These are phyloP conservation scores for Pseudocercospora pini-densiflorae DNA, from an alignment of 2,329 filamentous ascomycete species.

Conservation along the genomic window DNA sequence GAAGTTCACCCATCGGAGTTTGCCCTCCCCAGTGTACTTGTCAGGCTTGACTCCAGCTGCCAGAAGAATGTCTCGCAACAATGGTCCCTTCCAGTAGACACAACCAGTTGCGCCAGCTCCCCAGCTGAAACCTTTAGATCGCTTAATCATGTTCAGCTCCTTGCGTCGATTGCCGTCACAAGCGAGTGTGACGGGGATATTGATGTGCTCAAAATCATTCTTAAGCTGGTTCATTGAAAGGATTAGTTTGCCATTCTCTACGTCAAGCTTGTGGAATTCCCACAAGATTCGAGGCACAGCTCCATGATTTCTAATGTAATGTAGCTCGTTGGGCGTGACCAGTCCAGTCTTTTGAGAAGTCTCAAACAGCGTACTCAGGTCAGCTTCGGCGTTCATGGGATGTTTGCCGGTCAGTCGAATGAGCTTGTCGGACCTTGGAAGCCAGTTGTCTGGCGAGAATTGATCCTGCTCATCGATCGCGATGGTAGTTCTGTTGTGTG, in stretches of 20 bases:
- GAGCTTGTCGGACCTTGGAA: conserved; percentile 53
- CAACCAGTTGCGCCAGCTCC: conserved; percentile 52
- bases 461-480: conserved; percentile 57
- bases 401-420: conserved; percentile 59
- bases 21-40: conserved; percentile 26
- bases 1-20: conserved; percentile 54
- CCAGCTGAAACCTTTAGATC: conserved; percentile 56
- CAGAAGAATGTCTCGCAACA: conserved; percentile 52
- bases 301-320: conserved; percentile 61
- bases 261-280: conserved; percentile 55
- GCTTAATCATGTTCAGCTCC: conserved; percentile 57
- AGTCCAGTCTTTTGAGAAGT: conserved; percentile 44
- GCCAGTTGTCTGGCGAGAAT: conserved; percentile 59
- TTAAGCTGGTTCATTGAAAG: conserved; percentile 53
- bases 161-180: conserved; percentile 59
- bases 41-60: conserved; percentile 44
- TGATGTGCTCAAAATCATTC: conserved; percentile 50
- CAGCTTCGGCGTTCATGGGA: conserved; percentile 57
- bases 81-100: conserved; percentile 57
- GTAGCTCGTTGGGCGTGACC: conserved; percentile 56
- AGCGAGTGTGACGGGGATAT: conserved; percentile 54
- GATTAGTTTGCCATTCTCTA: conserved; percentile 48
- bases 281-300: conserved; percentile 56
- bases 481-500: conserved; percentile 38
- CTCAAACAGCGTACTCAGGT: conserved; percentile 49